A percentile compares a stretch with the other conserved stretches of the same genome.
Evolutionary conservation across 805 yeast genomes (phyloP).

Genomic region (Dipodascus geniculatus): DNA sequence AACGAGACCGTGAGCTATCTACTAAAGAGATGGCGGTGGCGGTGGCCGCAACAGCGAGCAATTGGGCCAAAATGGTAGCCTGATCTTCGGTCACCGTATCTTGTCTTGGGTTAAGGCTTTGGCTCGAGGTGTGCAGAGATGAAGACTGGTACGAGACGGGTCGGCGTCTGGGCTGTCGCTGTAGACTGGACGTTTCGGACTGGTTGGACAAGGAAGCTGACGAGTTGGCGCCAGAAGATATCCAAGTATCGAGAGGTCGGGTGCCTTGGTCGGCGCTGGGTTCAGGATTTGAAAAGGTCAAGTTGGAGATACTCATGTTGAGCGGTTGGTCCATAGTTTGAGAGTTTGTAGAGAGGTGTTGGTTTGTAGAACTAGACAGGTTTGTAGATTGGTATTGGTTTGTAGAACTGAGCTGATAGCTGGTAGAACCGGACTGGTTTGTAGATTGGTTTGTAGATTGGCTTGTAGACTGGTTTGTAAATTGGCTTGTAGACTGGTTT

Average conservation of each 20-base stretch:
- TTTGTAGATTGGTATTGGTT: no score
- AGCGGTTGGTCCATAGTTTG: background rate
- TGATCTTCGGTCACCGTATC: slow-evolving; percentile 22
- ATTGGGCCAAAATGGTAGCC: slow-evolving; percentile 32
- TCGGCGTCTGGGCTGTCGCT: background rate
- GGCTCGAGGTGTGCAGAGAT: background rate
- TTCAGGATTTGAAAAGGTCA: background rate
- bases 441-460: no score
- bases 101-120: background rate
- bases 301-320: background rate
- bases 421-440: no score
- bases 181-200: background rate
- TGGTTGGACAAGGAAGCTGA: background rate
- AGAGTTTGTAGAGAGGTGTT: background rate
- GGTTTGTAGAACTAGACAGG: background rate
- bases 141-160: background rate
- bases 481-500: no score
- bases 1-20: slow-evolving; percentile 17
- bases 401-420: no score
- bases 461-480: no score
- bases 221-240: background rate
- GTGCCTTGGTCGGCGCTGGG: no score
- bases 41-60: slow-evolving; percentile 34
- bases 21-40: slow-evolving; percentile 33
- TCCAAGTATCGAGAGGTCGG: background rate